A percentile compares a stretch with the other conserved stretches of the same genome.
These are phyloP conservation scores for Pouteria campechiana DNA, from an alignment of 179 eudicot species.

Conservation along the genomic window DNA sequence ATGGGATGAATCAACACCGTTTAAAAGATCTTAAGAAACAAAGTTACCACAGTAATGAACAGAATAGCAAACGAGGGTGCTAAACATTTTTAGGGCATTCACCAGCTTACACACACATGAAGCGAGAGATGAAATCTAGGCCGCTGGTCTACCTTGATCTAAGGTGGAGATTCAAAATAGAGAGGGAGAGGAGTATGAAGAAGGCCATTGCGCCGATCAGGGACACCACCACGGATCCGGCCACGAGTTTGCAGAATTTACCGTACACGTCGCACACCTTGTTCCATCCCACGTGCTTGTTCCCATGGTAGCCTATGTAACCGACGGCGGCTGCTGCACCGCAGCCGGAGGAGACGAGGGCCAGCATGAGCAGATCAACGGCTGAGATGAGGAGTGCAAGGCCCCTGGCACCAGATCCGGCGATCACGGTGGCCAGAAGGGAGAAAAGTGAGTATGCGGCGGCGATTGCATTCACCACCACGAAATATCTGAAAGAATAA, in stretches of 20 bases:
- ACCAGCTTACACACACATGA: no score
- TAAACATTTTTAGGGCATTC: no score
- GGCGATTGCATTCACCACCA: slow-evolving; percentile 41
- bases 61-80: no score
- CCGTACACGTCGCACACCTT: slow-evolving; percentile 31
- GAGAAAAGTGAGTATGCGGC: slow-evolving; percentile 23
- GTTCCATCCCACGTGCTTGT: slow-evolving; percentile 33
- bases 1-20: no score
- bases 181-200: slow-evolving; percentile 22
- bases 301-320: slow-evolving; percentile 26
- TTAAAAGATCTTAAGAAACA: no score
- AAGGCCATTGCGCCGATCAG: slow-evolving; percentile 8
- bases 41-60: no score
- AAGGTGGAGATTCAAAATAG: slow-evolving; percentile 19
- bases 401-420: slow-evolving; percentile 1
- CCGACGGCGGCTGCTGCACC: slow-evolving; percentile 38
- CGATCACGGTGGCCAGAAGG: slow-evolving; percentile 17
- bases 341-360: slow-evolving; percentile 26
- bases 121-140: no score
- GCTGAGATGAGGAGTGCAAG: slow-evolving; percentile 3
- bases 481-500: slow-evolving; percentile 24
- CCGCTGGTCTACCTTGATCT: no score
- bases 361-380: slow-evolving; percentile 28
- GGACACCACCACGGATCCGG: slow-evolving; percentile 17
- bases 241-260: slow-evolving; percentile 20